Percentiles rank a stretch among this genome's conserved stretches.
Evolutionary conservation across 2,329 filamentous ascomycete species (phyloP).

Genomic region (Diplodia intermedia): DNA sequence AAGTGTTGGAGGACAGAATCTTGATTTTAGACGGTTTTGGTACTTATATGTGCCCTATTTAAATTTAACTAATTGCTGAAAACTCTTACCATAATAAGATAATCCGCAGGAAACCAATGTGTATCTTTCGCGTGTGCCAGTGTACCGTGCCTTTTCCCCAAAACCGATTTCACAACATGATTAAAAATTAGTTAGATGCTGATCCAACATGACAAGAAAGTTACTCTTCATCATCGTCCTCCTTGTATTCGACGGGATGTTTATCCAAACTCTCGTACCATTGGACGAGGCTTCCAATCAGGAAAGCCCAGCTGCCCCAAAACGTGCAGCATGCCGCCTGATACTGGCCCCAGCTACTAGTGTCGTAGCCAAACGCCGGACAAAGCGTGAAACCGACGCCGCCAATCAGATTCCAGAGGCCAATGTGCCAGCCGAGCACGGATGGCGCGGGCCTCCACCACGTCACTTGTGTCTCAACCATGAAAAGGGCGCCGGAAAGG

Average conservation of each 20-base stretch:
- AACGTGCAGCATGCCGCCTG: slow-evolving; percentile 44
- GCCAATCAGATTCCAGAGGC: slow-evolving; percentile 69
- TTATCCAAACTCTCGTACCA: slow-evolving; percentile 48
- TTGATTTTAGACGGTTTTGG: slow-evolving; percentile 11
- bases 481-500: slow-evolving; percentile 64
- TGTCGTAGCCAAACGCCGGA: slow-evolving; percentile 46
- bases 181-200: slow-evolving; percentile 1
- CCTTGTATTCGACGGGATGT: slow-evolving; percentile 40
- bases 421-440: slow-evolving; percentile 71
- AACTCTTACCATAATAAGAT: slow-evolving; percentile 19
- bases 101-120: slow-evolving; percentile 13
- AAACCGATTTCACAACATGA: neutral
- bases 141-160: neutral
- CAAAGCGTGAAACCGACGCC: slow-evolving; percentile 65
- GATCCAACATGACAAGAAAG: neutral
- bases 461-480: slow-evolving; percentile 68
- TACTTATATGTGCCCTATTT: slow-evolving; percentile 20
- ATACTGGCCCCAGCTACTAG: slow-evolving; percentile 43
- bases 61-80: slow-evolving; percentile 24
- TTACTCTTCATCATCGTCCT: slow-evolving; percentile 13
- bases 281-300: slow-evolving; percentile 45
- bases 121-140: neutral
- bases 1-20: neutral
- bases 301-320: slow-evolving; percentile 47
- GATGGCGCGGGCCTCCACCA: slow-evolving; percentile 67